Base-by-base conservation (phyloP, 129 eudicot species). In the Lonicera japonica region DNA sequence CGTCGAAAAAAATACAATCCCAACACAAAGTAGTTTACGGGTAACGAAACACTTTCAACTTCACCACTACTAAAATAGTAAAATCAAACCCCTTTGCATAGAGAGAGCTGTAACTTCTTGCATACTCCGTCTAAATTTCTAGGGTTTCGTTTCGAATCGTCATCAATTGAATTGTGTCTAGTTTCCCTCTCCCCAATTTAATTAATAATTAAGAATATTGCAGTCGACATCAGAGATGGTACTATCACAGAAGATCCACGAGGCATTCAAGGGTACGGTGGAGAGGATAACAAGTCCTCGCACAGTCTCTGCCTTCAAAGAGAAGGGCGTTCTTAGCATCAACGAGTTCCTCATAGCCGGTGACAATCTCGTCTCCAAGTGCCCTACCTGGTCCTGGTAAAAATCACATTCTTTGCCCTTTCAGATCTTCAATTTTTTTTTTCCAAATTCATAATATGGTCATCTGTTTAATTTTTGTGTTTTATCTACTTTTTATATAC, bases 361-460 rank as follows among this genome's bases (percentile, higher is more conserved):
- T 25, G 97, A 91, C 40, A 91, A 91, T 70, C 94, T 91, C 71
- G 97, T 91, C 50, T 86, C 95, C 60, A 91, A 84, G 40, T 91
- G 95, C 71, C 97, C 97, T 52, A 91, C 97, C 47, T 91, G 97
- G 97, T 91, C 97, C 39, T 91, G 95, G 97, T 91, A 84, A 21
- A 40, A 14, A 5, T 14, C 45, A 21, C 4, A 9, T 9, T 56
- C 43, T 13, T 12, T 47, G n/a, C n/a, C 38, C 54, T 5, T 63
- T 52, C 25, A 38, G 47, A 20, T 71, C 18, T 64, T 25, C 38
- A 24, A 45, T 29, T 43, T 54, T 29, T 20, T n/a, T 39, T 23
- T 21, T 43, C 13, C 25, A 2, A 29, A 10, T 25, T n/a, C 51
- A 66, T 18, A 66, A 2, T 43, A 4, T 43, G 50, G 5, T 14